These are phyloP conservation scores for Colletotrichum cereale DNA, from an alignment of 2,329 filamentous ascomycete species.

Conservation along the genomic window DNA sequence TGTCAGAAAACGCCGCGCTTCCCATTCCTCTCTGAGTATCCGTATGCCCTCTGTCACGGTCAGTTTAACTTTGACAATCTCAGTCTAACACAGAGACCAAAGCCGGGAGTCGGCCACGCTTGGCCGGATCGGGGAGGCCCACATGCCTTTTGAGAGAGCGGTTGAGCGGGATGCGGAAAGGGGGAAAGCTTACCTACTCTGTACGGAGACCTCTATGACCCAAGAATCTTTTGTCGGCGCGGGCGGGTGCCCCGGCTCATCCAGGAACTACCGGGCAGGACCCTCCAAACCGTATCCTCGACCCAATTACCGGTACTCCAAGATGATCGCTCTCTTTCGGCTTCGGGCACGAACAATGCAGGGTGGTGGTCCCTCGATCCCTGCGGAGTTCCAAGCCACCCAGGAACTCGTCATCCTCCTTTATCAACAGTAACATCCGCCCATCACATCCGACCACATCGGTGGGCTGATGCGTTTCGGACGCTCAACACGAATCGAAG, in stretches of 20 bases:
- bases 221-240: slow-evolving; percentile 6
- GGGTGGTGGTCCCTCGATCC: slow-evolving; percentile 15
- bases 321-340: slow-evolving; percentile 16
- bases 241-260: slow-evolving; percentile 5
- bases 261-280: not conserved
- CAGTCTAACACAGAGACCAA: slow-evolving; percentile 3
- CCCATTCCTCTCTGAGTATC: not conserved
- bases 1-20: slow-evolving; percentile 16
- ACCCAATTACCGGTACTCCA: slow-evolving; percentile 3
- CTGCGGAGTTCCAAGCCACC: slow-evolving; percentile 32
- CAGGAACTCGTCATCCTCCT: slow-evolving; percentile 24
- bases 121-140: slow-evolving; percentile 29
- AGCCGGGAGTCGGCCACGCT: slow-evolving; percentile 10
- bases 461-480: slow-evolving; percentile 13
- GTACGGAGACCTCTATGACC: slow-evolving; percentile 13
- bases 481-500: slow-evolving; percentile 2
- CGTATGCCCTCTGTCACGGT: slow-evolving; percentile 7
- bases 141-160: slow-evolving; percentile 19
- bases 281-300: slow-evolving; percentile 15
- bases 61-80: slow-evolving; percentile 9
- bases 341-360: slow-evolving; percentile 14
- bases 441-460: slow-evolving; percentile 9
- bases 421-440: slow-evolving; percentile 5
- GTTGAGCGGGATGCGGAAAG: slow-evolving; percentile 27
- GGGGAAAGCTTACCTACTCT: slow-evolving; percentile 23